Base-by-base conservation (phyloP, 148 eudicot species). In the Camellia granthamiana region DNA sequence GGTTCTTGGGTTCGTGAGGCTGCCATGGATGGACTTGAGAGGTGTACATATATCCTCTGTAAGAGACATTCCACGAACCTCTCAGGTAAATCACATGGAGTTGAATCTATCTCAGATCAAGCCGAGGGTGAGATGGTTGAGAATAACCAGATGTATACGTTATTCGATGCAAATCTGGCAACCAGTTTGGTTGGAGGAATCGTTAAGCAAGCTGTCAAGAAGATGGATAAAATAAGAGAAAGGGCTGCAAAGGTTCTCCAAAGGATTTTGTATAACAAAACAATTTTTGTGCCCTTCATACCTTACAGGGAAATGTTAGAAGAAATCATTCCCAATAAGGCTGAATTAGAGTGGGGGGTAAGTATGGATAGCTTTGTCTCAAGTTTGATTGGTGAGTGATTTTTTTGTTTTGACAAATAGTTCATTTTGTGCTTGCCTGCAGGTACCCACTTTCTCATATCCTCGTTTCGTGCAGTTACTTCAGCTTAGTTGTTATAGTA, bases 1-100 rank as follows among this genome's bases (percentile, higher is more conserved):
- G 99, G 99, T 83, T 95, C 99, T 80, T 95, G 99, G 99, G 95
- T 95, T 83, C 99, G 97, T 80, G 94, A 92, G 88, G 97, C 97
- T 86, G 94, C 99, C 60, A 88, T 95, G 91, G 89, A 85, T 85
- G 94, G 91, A 83, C 99, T 95, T 78, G 97, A 92, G 84, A 95
- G 85, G 81, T 92, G 97, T 85, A 88, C 97, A 74, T 92, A 88
- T 79, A 90, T 95, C 76, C 94, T 95, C 19, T 92, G 92, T 71
- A 86, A 75, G 75, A 89, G 84, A 83, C 90, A 88, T 85, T 83
- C 87, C 51, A 58, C 76, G 72, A 73, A 71, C 75, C 58, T 44
- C 42, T 82, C 81, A 55, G 72, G 66, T 76, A 72, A 64, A 77
- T 54, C 43, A 21, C 75, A 62, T 55, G 78, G 43, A 65, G 14